Evolutionary conservation across 164 flowering plant genomes (phyloP), one percentile per base, ranked within the genome.

Genomic region (Santalum album): DNA sequence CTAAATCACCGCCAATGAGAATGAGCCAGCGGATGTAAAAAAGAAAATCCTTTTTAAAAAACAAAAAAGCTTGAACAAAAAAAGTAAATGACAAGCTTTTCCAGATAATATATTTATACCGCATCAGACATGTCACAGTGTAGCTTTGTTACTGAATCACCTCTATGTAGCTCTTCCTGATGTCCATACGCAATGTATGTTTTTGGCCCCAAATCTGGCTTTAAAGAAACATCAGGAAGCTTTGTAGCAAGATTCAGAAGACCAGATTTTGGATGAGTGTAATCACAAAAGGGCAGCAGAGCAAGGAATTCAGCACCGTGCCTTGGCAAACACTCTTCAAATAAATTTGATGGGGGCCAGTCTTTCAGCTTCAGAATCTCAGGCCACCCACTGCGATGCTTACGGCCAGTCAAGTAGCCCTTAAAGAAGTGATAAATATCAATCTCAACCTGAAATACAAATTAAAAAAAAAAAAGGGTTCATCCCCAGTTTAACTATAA

Each of bases 71-170:
- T 20, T 18, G 34, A 17, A 21, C 19, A 32, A n/a, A 21, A 11
- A 58, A 51, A 29, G 12, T 49, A 15, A 53, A 39, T 6, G 17
- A 32, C 12, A 29, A n/a, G 18, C 24, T 6, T 44, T 49, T 25
- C 26, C 10, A 16, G 20, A 55, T 27, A 14, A 40, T n/a, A n/a
- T n/a, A 52, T 20, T 38, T 59, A n/a, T 81, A 83, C 87, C 72
- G 86, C 90, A 72, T 83, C 87, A 63, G 87, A 81, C 66, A 83
- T 71, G 64, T 86, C 90, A 52, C 90, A 86, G 50, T 86, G 95
- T 54, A 86, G 65, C 67, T 86, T 86, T 29, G 95, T 78, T 55
- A 83, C 87, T 1, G 96, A 87, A 66, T 84, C 87, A 57, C 96
- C 96, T 67, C 78, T 73, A 16, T 89, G 86, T 56, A 87, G 87